phyloP scores from a whole-genome alignment of 768 basidiomycete species.

The Boletus pseudopeckii region DNA sequence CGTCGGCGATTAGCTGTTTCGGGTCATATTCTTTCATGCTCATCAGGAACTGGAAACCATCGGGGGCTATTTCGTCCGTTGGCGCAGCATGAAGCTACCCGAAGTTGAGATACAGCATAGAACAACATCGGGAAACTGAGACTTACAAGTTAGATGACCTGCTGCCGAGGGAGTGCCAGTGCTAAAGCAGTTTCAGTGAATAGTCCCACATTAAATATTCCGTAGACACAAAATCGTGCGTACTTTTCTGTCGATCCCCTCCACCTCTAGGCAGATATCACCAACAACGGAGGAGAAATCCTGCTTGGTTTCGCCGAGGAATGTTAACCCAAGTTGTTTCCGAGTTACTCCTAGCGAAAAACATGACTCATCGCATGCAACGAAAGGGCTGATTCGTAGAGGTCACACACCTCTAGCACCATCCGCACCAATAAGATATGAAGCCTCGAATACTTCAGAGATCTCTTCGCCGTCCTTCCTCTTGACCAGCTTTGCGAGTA shows the following conservation, averaged over 20 bases:
- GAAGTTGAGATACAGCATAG: not conserved
- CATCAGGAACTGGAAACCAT: constrained; percentile 21
- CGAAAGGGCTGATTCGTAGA: not conserved
- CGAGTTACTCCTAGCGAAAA: constrained; percentile 31
- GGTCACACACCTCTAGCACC: constrained; percentile 32
- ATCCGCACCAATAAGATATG: constrained; percentile 42
- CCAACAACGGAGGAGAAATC: constrained; percentile 29
- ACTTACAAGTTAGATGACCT: constrained; percentile 5
- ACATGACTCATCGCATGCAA: not conserved
- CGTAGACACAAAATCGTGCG: not conserved
- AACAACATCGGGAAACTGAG: not conserved
- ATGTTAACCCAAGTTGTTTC: constrained; percentile 39
- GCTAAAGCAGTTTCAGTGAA: constrained; percentile 6
- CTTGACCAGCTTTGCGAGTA: constrained; percentile 36
- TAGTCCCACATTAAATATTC: not conserved
- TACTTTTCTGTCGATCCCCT: constrained; percentile 31
- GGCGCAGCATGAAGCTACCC: constrained; percentile 9
- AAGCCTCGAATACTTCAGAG: constrained; percentile 24
- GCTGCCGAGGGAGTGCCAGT: constrained; percentile 23
- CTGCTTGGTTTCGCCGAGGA: constrained; percentile 38
- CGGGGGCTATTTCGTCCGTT: constrained; percentile 17
- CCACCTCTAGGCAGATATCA: constrained; percentile 33
- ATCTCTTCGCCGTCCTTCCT: constrained; percentile 19
- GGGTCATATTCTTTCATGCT: constrained; percentile 5
- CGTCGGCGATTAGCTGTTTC: constrained; percentile 14